Evolutionary conservation across 2,329 filamentous ascomycete genomes (phyloP).

Genomic region (Botrytis sinoallii): DNA sequence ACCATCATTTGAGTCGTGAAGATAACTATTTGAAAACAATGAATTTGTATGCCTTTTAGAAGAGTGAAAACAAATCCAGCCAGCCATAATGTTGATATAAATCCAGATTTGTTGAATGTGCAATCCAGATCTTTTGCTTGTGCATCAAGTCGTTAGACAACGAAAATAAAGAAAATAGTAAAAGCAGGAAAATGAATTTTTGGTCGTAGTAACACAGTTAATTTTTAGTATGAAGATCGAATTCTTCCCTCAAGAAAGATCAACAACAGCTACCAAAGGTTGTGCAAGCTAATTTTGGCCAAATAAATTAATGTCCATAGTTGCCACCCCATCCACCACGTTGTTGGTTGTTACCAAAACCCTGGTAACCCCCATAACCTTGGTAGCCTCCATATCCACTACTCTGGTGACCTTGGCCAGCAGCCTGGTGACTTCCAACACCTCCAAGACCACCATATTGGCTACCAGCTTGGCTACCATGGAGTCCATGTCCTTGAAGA

Average conservation of each 20-base stretch:
- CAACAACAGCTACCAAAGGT: slow-evolving; percentile 13
- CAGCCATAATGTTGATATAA: slow-evolving; percentile 15
- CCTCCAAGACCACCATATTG: slow-evolving; percentile 45
- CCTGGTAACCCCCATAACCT: slow-evolving; percentile 43
- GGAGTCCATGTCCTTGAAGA: slow-evolving; percentile 37
- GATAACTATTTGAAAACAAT: slow-evolving; percentile 24
- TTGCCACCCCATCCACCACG: slow-evolving; percentile 50
- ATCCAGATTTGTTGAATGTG: slow-evolving; percentile 19
- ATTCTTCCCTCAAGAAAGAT: background rate
- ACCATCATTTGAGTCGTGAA: slow-evolving; percentile 18
- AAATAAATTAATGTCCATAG: slow-evolving; percentile 35
- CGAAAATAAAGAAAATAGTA: slow-evolving; percentile 18
- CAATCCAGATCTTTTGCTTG: slow-evolving; percentile 17
- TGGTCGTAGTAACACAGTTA: slow-evolving; percentile 17
- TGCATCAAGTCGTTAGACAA: slow-evolving; percentile 12
- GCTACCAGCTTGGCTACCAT: slow-evolving; percentile 37
- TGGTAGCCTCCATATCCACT: slow-evolving; percentile 45
- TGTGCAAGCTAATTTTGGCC: slow-evolving; percentile 6
- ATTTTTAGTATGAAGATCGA: slow-evolving; percentile 13
- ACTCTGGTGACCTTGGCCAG: slow-evolving; percentile 42
- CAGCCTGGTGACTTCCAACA: slow-evolving; percentile 46
- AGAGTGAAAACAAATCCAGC: slow-evolving; percentile 15
- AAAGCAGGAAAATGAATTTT: slow-evolving; percentile 12
- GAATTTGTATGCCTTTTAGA: slow-evolving; percentile 16
- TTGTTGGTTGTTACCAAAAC: slow-evolving; percentile 40